These are phyloP conservation scores for Salicornia ramosissima DNA, from an alignment of 148 eudicot genomes.

Conservation along the genomic window DNA sequence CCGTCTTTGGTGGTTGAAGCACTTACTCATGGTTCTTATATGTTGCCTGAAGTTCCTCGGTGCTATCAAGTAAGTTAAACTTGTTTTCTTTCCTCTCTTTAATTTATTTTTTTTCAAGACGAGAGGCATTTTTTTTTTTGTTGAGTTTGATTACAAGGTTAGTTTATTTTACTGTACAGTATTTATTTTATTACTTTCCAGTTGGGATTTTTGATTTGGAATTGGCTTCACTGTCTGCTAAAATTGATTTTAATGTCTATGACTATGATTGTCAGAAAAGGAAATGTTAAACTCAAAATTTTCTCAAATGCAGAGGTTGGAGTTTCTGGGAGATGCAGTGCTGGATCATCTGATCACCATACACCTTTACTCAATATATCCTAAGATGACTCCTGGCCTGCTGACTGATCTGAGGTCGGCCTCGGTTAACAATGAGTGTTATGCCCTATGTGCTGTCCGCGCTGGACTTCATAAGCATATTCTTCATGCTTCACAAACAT, in stretches of 20 bases:
- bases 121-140: neutral
- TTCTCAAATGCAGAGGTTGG: slow-evolving; percentile 55
- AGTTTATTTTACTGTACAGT: neutral
- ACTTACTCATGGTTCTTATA: slow-evolving; percentile 83
- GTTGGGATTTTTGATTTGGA: too few relatives aligned
- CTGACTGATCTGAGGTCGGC: slow-evolving; percentile 86
- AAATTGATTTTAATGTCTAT: neutral
- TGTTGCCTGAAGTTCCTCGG: slow-evolving; percentile 74
- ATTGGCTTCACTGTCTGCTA: neutral
- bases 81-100: neutral
- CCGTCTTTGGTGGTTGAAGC: slow-evolving; percentile 77
- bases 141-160: neutral
- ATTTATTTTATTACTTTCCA: too few relatives aligned
- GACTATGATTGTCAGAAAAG: neutral
- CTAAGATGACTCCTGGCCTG: slow-evolving; percentile 71
- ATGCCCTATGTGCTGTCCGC: slow-evolving; percentile 50
- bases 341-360: slow-evolving; percentile 67
- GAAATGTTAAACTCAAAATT: neutral
- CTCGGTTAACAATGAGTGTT: slow-evolving; percentile 82
- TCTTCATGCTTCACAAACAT: slow-evolving; percentile 61
- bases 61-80: slow-evolving; percentile 72
- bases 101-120: neutral
- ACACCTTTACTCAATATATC: slow-evolving; percentile 53
- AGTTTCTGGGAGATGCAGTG: slow-evolving; percentile 84
- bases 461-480: slow-evolving; percentile 58